Percentiles rank a stretch among this genome's conserved stretches.
These are phyloP conservation scores for Chlamydomonas asymmetrica DNA, from an alignment of 139 green algal species.

Conservation along the genomic window DNA sequence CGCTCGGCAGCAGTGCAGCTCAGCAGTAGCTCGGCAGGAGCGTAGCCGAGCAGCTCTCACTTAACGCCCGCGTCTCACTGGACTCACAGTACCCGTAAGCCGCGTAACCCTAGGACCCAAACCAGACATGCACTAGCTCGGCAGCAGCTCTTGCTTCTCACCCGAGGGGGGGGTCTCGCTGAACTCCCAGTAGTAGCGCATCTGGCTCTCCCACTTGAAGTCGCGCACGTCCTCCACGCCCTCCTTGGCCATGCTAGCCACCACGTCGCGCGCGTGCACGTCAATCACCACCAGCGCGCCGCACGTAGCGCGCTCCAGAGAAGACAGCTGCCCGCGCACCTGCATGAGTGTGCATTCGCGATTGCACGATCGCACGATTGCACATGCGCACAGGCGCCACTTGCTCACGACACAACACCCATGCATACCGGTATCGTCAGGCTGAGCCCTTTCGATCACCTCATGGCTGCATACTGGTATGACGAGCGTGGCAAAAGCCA, in stretches of 20 bases:
- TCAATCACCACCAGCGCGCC: conserved; percentile 71
- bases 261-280: conserved; percentile 68
- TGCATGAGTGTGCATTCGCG: not conserved
- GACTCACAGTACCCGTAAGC: not conserved
- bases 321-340: conserved; percentile 66
- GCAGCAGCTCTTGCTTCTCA: conserved; percentile 23
- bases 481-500: too few relatives aligned
- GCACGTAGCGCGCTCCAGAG: conserved; percentile 62
- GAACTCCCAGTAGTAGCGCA: conserved; percentile 78
- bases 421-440: too few relatives aligned
- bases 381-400: not conserved
- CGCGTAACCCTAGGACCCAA: not conserved
- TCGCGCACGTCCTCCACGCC: conserved; percentile 66
- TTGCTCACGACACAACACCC: too few relatives aligned
- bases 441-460: too few relatives aligned
- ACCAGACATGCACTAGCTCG: not conserved
- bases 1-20: too few relatives aligned
- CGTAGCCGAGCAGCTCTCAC: too few relatives aligned
- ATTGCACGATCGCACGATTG: too few relatives aligned
- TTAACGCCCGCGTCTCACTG: not conserved
- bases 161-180: conserved; percentile 69
- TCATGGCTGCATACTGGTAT: too few relatives aligned
- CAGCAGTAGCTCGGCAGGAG: too few relatives aligned
- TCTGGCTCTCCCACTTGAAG: conserved; percentile 77
- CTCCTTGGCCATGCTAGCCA: conserved; percentile 57